Conservation (phyloP, 176 grass and related monocot genomes). For the Oryza nivara region DNA sequence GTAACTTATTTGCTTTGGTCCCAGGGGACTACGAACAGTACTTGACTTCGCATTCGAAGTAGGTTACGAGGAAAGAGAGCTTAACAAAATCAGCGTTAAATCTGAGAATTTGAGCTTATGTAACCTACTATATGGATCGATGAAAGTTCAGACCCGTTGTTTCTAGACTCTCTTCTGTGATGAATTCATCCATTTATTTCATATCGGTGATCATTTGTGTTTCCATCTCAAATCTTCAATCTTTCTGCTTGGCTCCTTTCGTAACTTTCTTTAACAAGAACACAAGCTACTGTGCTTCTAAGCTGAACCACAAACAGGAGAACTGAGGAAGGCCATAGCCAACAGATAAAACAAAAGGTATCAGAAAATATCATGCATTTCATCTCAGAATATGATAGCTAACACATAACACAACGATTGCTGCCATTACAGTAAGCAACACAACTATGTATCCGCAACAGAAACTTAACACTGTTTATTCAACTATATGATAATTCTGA, state of each 20-base stretch:
- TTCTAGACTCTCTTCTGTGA: conserved; percentile 7
- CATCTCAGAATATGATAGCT: not conserved
- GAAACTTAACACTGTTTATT: conserved; percentile 57
- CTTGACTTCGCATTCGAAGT: conserved; percentile 16
- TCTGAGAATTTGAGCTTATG: conserved; percentile 21
- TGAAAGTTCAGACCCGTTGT: not conserved
- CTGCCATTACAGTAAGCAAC: conserved; percentile 16
- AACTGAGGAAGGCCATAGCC: not conserved
- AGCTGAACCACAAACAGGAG: not conserved
- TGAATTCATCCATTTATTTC: conserved; percentile 31
- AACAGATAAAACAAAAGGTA: not conserved
- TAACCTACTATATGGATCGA: conserved; percentile 24
- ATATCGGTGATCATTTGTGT: not conserved
- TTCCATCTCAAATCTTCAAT: not conserved
- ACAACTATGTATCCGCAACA: conserved; percentile 40
- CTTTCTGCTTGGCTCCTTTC: not conserved
- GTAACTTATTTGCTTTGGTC: conserved; percentile 1
- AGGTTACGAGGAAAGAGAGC: not conserved
- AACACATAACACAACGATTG: not conserved
- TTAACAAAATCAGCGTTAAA: conserved; percentile 1
- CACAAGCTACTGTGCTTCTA: not conserved
- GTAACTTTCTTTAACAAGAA: too few relatives aligned
- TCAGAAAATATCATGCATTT: not conserved
- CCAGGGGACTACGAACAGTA: not conserved
- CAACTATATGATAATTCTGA: conserved; percentile 56